Evolutionary conservation across 1,284 basidiomycete species (phyloP).

Genomic region (Leccinum subfulvum): DNA sequence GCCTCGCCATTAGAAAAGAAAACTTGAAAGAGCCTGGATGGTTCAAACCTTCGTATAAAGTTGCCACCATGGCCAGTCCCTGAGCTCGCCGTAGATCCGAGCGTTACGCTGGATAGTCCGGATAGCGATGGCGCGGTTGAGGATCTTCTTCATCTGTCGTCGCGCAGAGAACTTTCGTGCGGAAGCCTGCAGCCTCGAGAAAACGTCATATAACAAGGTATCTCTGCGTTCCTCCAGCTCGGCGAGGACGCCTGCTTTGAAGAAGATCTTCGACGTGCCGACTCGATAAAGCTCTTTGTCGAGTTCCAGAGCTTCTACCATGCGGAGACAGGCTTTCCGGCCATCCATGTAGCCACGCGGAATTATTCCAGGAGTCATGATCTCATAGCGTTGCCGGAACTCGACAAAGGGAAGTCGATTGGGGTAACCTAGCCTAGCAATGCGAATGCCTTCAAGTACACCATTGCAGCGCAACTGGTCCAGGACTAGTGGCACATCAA

Average conservation of each 20-base stretch:
- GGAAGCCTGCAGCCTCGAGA: constrained; percentile 84
- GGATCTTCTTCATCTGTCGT: constrained; percentile 91
- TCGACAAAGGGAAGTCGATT: constrained; percentile 96
- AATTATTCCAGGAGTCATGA: constrained; percentile 90
- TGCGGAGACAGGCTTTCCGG: constrained; percentile 89
- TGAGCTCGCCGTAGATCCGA: constrained; percentile 82
- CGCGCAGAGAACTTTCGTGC: constrained; percentile 85
- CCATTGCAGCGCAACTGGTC: constrained; percentile 98
- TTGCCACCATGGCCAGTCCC: constrained; percentile 99
- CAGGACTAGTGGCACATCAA: constrained; percentile 93
- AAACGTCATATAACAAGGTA: constrained; percentile 82
- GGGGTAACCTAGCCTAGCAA: constrained; percentile 95
- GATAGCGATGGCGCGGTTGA: constrained; percentile 90
- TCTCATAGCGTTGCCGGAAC: constrained; percentile 96
- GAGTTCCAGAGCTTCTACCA: constrained; percentile 88
- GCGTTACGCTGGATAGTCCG: constrained; percentile 95
- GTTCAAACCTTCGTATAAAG: constrained; percentile 81
- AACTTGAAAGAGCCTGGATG: not conserved
- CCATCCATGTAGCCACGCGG: constrained; percentile 97
- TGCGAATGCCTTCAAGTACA: constrained; percentile 98
- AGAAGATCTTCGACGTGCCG: constrained; percentile 97
- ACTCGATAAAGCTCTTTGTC: constrained; percentile 87
- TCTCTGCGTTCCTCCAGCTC: constrained; percentile 95
- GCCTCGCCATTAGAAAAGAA: constrained; percentile 7
- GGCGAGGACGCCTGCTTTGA: constrained; percentile 98